Evolutionary conservation across 2,329 filamentous ascomycete genomes (phyloP).

Genomic region (Alternaria triticina): DNA sequence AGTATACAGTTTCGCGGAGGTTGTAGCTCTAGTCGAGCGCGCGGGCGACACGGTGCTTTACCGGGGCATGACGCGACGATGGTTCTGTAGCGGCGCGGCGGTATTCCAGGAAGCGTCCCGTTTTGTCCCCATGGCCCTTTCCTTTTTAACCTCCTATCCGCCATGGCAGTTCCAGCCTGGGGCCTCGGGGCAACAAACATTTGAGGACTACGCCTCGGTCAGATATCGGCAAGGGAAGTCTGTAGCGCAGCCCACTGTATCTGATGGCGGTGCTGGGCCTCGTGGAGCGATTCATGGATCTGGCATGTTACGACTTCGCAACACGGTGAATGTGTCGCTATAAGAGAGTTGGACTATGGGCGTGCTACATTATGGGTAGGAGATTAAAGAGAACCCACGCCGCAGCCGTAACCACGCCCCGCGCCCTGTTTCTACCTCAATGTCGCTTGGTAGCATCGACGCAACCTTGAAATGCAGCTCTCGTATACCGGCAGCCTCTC

Average conservation of each 20-base stretch:
- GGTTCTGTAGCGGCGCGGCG: slow-evolving; percentile 1
- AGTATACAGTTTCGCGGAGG: neutral
- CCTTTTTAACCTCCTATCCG: slow-evolving; percentile 5
- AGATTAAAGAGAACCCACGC: neutral
- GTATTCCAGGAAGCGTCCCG: neutral
- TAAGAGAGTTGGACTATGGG: neutral
- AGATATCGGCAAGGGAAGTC: slow-evolving; percentile 3
- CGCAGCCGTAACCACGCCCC: neutral
- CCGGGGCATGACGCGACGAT: slow-evolving; percentile 1
- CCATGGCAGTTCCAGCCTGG: neutral
- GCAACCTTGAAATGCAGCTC: neutral
- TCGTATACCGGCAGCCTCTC: neutral
- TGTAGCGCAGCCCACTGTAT: slow-evolving; percentile 8
- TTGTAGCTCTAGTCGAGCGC: neutral
- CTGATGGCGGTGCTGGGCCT: neutral
- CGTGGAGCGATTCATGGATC: neutral
- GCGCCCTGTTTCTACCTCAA: neutral
- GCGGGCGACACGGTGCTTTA: neutral
- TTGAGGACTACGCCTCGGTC: slow-evolving; percentile 10
- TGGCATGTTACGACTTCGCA: neutral
- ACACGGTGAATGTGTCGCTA: neutral
- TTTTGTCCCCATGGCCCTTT: slow-evolving; percentile 1
- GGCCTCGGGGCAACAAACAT: slow-evolving; percentile 7
- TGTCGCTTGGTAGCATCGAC: neutral
- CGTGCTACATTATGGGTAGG: neutral